Evolutionary conservation across 441 rosid genomes (phyloP), one percentile per base, ranked within the genome.

Genomic region (Adansonia madagascariensis): DNA sequence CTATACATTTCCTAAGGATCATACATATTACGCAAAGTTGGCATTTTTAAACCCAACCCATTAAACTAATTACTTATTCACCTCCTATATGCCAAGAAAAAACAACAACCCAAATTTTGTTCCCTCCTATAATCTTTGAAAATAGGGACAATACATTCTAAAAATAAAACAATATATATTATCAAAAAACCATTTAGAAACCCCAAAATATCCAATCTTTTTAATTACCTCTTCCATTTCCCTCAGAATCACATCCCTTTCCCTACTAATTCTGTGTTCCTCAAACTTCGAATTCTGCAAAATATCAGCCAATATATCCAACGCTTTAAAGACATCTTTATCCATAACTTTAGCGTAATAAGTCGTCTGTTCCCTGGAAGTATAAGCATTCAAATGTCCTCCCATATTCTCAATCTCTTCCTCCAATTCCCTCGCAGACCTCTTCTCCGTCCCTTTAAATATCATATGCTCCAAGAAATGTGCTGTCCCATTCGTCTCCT

Each of bases 211-310:
- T 22, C 52, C n/a, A 49, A 67, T 27, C 15, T n/a, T n/a, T 15
- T 56, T 35, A 18, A 14, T 71, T 67, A 96, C 99, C 99, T 94
- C 99, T 73, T 94, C 91, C 99, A 96, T 97, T 85, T 97, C 99
- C 80, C 98, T 89, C 49, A 92, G 83, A 85, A 97, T 97, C 7
- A 94, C 99, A 72, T 92, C 97, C 11, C 98, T 85, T 77, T 97
- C 99, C 4, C 98, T 80, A 43, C 55, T 78, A 56, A 97, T 94
- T 12, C 93, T 85, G 14, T 65, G 49, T 67, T 92, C 90, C n/a
- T 94, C 98, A 20, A 97, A 97, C 64, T 78, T 87, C 0, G 99
- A 97, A 65, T 97, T 91, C 90, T 97, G 99, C 82, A 97, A 83
- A 71, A 97, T 97, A 85, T 97, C 79, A 12, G 75, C 68, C 59